Base-by-base conservation (phyloP, 371 early-diverging fungal genomes). In the Mucor saturninus region DNA sequence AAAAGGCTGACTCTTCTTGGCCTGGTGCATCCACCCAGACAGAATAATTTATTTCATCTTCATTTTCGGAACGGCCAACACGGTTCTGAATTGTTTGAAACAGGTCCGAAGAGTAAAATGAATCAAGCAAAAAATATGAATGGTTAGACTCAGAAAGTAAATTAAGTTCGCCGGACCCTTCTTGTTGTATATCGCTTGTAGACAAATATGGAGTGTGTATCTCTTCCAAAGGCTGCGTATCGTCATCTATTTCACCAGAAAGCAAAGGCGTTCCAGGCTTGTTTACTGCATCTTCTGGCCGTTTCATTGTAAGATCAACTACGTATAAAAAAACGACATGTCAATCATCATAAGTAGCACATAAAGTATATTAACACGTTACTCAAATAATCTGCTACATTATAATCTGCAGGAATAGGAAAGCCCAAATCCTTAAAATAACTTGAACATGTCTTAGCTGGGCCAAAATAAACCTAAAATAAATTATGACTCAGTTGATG, bases 1-100 rank as follows among this genome's bases (percentile, higher is more conserved):
- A 80, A 28, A 80, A 29, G 89, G 97, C 68, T 89, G 95, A 72
- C 89, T 95, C 39, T 91, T 93, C 13, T 89, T 91, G 73, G n/a
- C 45, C 61, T 9, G 53, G 53, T 2, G 66, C 26, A 60, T 72
- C 71, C 0, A 74, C 66, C 70, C 74, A 64, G 4, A 77, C 74
- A 0, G 72, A 64, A 55, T 60, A 59, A 7, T 14, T 28, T 28
- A 11, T n/a, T 26, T 48, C 54, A 4, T 61, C 40, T 28, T 8
- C 30, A 2, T 57, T 21, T 10, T 46, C 49, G 1, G 52, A 31
- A 31, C 64, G 59, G 5, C 67, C 56, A 10, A 78, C 61, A 11
- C 69, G 61, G 38, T 66, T 40, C 26, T 68, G 61, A 9, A 75
- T 56, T 11, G 43, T 32, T 26, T 50, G 51, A 28, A 51, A 66